A percentile compares a stretch with the other conserved stretches of the same genome.
Conservation (phyloP, 352 stramenopile species). For the Phytophthora constricta region DNA sequence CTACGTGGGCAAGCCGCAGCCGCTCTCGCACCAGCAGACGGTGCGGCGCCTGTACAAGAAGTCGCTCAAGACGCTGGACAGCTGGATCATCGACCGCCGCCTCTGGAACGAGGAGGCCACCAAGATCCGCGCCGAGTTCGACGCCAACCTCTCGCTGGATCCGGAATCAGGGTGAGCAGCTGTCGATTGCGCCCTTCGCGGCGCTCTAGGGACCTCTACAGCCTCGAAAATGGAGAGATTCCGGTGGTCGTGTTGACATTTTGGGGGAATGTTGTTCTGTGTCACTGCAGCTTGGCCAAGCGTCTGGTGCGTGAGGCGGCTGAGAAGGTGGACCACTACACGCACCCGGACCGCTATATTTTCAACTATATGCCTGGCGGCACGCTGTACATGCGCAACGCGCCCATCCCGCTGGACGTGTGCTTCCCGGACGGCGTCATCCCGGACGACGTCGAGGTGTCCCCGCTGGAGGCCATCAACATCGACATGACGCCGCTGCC, state of each 20-base stretch:
- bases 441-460: slow-evolving; percentile 87
- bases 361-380: slow-evolving; percentile 98
- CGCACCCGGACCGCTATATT: slow-evolving; percentile 97
- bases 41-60: slow-evolving; percentile 95
- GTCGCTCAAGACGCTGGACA: slow-evolving; percentile 93
- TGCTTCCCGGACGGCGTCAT: slow-evolving; percentile 90
- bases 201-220: background rate
- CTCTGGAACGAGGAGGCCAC: slow-evolving; percentile 96
- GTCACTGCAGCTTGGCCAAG: slow-evolving; percentile 64
- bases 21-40: slow-evolving; percentile 89
- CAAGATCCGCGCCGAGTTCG: slow-evolving; percentile 94
- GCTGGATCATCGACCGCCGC: slow-evolving; percentile 95
- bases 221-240: slow-evolving; percentile 11
- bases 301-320: slow-evolving; percentile 91
- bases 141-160: slow-evolving; percentile 73
- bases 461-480: slow-evolving; percentile 86
- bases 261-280: slow-evolving; percentile 5
- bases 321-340: slow-evolving; percentile 93
- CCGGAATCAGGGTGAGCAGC: slow-evolving; percentile 56
- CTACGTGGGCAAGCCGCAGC: slow-evolving; percentile 58
- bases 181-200: slow-evolving; percentile 1
- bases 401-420: slow-evolving; percentile 94
- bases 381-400: slow-evolving; percentile 99
- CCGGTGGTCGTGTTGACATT: slow-evolving; percentile 36
- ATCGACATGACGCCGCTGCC: slow-evolving; percentile 88